These are phyloP conservation scores for Dalbergia oliveri DNA, from an alignment of 306 rosid species.

Conservation along the genomic window DNA sequence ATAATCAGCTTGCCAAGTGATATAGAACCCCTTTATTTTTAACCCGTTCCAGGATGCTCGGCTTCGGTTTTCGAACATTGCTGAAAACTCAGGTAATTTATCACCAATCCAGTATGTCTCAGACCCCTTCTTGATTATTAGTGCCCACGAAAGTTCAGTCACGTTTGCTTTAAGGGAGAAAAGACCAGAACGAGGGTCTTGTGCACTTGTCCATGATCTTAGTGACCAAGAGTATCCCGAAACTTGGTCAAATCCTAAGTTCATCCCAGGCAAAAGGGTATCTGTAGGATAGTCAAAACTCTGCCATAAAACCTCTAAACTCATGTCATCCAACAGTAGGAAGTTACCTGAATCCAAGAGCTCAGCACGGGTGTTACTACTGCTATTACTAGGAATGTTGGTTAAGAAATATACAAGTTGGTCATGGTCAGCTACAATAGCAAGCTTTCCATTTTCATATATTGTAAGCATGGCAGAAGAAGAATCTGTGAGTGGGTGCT, in stretches of 20 bases:
- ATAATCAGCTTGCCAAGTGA: not conserved
- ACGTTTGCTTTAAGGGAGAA: no score
- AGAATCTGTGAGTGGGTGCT: not conserved
- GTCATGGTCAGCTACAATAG: not conserved
- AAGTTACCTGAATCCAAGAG: slow-evolving; percentile 36
- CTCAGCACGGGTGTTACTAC: not conserved
- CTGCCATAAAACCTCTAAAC: not conserved
- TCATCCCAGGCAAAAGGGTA: slow-evolving; percentile 26
- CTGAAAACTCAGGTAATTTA: not conserved
- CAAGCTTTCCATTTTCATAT: slow-evolving; percentile 2
- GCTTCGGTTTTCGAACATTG: no score
- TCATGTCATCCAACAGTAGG: not conserved
- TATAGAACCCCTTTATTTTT: not conserved
- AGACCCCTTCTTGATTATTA: no score
- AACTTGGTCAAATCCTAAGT: not conserved
- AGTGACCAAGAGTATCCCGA: not conserved
- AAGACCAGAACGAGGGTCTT: not conserved
- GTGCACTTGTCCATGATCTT: not conserved
- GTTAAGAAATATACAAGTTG: not conserved
- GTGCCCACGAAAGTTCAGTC: no score
- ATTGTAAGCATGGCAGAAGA: not conserved
- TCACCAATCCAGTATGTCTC: not conserved
- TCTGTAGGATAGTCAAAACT: slow-evolving; percentile 17
- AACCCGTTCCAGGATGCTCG: not conserved
- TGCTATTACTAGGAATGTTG: not conserved